Percentiles rank a stretch among this genome's conserved stretches.
Evolutionary conservation across 192 early-diverging fungal genomes (phyloP).

Genomic region (Gamsiella multidivaricata): DNA sequence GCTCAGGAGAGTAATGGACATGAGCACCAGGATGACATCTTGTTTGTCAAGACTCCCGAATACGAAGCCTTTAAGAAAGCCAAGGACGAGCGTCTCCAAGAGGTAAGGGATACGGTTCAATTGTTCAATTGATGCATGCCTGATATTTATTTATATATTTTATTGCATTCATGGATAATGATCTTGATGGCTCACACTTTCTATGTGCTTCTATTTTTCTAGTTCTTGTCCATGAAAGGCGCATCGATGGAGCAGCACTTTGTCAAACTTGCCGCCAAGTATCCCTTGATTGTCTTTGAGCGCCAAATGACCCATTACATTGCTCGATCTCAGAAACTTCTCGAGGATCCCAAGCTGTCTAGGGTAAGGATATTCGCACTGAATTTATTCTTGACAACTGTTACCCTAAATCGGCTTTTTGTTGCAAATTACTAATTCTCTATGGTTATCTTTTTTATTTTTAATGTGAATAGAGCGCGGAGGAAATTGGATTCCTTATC

Average conservation of each 20-base stretch:
- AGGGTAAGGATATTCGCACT: constrained; percentile 57
- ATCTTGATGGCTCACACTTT: too few relatives aligned
- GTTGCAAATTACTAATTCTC: too few relatives aligned
- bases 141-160: background rate
- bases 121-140: background rate
- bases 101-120: constrained; percentile 17
- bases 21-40: constrained; percentile 48
- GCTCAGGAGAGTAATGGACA: constrained; percentile 7
- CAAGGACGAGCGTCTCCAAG: constrained; percentile 58
- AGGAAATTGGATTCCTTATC: constrained; percentile 34
- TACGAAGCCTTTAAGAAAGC: constrained; percentile 60
- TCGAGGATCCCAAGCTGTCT: constrained; percentile 59
- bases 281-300: constrained; percentile 60
- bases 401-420: too few relatives aligned
- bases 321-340: constrained; percentile 54
- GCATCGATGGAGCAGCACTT: constrained; percentile 52
- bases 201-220: background rate
- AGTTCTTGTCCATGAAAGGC: constrained; percentile 53
- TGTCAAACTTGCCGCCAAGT: constrained; percentile 51
- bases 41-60: constrained; percentile 58
- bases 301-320: constrained; percentile 63
- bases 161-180: background rate
- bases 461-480: constrained; percentile 12
- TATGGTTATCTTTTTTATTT: background rate
- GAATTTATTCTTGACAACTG: too few relatives aligned